phyloP scores from a whole-genome alignment of 1,139 yeast species.

The Sugiyamaella xylanicola region DNA sequence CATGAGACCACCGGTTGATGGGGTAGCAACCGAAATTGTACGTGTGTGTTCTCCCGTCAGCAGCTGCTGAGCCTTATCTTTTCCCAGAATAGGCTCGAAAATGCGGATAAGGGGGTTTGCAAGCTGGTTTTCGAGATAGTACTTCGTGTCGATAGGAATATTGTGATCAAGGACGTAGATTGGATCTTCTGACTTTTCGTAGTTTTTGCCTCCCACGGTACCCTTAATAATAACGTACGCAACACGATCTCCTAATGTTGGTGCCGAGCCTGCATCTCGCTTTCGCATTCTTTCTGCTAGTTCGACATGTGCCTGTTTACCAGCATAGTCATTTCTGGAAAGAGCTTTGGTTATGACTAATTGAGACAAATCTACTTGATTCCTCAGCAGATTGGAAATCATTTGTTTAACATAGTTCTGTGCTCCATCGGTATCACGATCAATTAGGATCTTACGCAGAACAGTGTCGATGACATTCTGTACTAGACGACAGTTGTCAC shows the following conservation, averaged over 20 bases:
- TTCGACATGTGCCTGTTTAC: slow-evolving; percentile 96
- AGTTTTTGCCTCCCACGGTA: slow-evolving; percentile 80
- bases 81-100: slow-evolving; percentile 94
- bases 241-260: slow-evolving; percentile 95
- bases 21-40: slow-evolving; percentile 68
- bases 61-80: slow-evolving; percentile 74
- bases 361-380: slow-evolving; percentile 89
- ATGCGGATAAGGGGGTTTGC: slow-evolving; percentile 92
- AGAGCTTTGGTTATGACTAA: slow-evolving; percentile 92
- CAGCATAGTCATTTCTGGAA: slow-evolving; percentile 87
- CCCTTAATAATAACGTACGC: slow-evolving; percentile 91
- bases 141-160: slow-evolving; percentile 90
- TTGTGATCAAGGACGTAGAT: slow-evolving; percentile 88
- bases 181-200: slow-evolving; percentile 97
- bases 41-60: slow-evolving; percentile 78
- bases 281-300: slow-evolving; percentile 94
- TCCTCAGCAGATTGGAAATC: slow-evolving; percentile 87
- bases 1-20: slow-evolving; percentile 78
- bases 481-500: slow-evolving; percentile 95
- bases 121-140: slow-evolving; percentile 89
- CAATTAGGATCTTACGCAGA: slow-evolving; percentile 79
- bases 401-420: slow-evolving; percentile 81
- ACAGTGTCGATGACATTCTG: slow-evolving; percentile 94
- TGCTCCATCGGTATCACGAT: slow-evolving; percentile 87
- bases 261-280: slow-evolving; percentile 97